Evolutionary conservation across 495 filamentous ascomycete genomes (phyloP), one percentile per base, ranked within the genome.

Genomic region (Xylaria telfairii): DNA sequence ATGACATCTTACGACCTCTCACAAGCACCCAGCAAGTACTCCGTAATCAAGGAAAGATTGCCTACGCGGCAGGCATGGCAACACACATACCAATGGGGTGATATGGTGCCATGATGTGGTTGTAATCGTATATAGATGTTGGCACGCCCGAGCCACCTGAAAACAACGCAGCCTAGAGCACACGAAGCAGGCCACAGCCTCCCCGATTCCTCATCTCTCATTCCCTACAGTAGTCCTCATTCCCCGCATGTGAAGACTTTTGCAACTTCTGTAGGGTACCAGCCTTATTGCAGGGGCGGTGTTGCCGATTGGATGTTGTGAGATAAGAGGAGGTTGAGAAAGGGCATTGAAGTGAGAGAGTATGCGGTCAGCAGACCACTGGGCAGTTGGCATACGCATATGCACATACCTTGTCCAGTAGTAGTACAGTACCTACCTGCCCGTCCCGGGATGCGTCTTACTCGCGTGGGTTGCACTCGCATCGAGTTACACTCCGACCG

Each of bases 291-390:
- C 26, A n/a, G 17, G 41, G 15, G 21, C 2, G n/a, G 19, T 39
- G 24, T 44, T 64, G 61, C 15, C 41, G 61, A 64, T 64, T 62
- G 61, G 61, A 64, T 30, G 1, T 5, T 19, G 60, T 37, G 41
- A 21, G 41, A 28, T 39, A 32, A 13, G 41, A 10, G 37, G 51
- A 42, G 34, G 41, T 30, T 47, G 17, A 51, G 17, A 4, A 28
- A n/a, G n/a, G n/a, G n/a, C n/a, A n/a, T n/a, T 39, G 32, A 41
- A 4, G 24, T 39, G 37, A 34, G 37, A n/a, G 0, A 1, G 47
- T 7, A 51, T 6, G 49, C 26, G 49, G 49, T 53, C 9, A 53
- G 49, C 44, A 46, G 2, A 17, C n/a, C n/a, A n/a, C n/a, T n/a
- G n/a, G n/a, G n/a, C n/a, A n/a, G n/a, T n/a, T n/a, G n/a, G n/a